These are phyloP conservation scores for Cladosporium cucumerinum DNA, from an alignment of 2,329 filamentous ascomycete species.

Conservation along the genomic window DNA sequence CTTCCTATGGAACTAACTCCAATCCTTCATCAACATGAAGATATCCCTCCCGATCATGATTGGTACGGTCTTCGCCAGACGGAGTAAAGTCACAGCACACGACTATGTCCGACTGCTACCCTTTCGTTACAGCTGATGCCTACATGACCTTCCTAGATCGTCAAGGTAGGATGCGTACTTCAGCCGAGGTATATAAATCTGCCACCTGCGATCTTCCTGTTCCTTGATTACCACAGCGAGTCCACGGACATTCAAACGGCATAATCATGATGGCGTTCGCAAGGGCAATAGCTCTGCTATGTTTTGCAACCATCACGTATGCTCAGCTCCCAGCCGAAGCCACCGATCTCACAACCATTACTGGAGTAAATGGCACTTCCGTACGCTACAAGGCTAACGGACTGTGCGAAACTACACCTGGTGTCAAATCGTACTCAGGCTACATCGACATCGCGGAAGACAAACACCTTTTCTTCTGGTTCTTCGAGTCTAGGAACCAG, in stretches of 20 bases:
- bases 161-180: neutral
- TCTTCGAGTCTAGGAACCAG: constrained; percentile 54
- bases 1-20: neutral
- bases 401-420: constrained; percentile 55
- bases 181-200: neutral
- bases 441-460: constrained; percentile 54
- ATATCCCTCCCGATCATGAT: neutral
- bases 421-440: constrained; percentile 55
- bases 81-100: neutral
- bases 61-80: neutral
- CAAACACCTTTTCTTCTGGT: constrained; percentile 56
- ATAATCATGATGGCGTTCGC: neutral
- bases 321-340: neutral
- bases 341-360: neutral
- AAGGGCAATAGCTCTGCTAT: neutral
- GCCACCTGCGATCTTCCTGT: neutral
- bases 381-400: constrained; percentile 59
- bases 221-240: neutral
- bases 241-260: neutral
- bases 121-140: neutral
- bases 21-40: neutral
- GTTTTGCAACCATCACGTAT: neutral
- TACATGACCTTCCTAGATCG: neutral
- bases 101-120: neutral
- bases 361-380: constrained; percentile 26